Evolutionary conservation across 768 basidiomycete genomes (phyloP), one percentile per base, ranked within the genome.

Genomic region (Clavaria fumosa): DNA sequence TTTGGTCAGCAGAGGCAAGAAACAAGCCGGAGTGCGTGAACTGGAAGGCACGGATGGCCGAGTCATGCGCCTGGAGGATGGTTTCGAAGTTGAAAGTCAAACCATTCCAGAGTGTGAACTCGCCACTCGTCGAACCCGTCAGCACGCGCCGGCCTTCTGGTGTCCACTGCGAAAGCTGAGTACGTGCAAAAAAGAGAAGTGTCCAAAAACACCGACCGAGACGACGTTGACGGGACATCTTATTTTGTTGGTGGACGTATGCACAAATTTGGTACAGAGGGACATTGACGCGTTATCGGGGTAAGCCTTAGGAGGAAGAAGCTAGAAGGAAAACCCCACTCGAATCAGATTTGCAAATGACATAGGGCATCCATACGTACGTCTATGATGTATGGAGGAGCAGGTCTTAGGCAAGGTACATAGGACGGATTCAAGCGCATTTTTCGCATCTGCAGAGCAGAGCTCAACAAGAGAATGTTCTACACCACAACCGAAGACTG

Each of bases 11-110:
- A 12, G 89, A 93, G 12, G 84, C 80, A 35, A 99, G 72, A 57
- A 85, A 96, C 11, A 78, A 67, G n/a, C 93, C 95, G 0, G 85
- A 84, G 48, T 95, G 88, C 0, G 86, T 86, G 58, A 91, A 99
- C 11, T 71, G 61, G 54, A 96, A 72, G 0, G 88, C 70, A 26
- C 91, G 88, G 40, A 99, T 84, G 26, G 89, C 83, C 2, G 81
- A 78, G 52, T 99, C 95, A 57, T 99, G 95, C 1, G 91, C 93
- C 60, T 96, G 93, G n/a, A 97, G 72, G 47, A 99, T 96, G 0
- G 93, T 95, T 58, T 99, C 95, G 52, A 97, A 99, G 61, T 97
- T 99, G 75, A 97, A 99, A 0, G 95, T 96, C 17, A 93, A 68
- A 19, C 93, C 93, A 47, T 99, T 99, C 95, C 95, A 97, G 4